These are phyloP conservation scores for Aphanomyces cochlioides DNA, from an alignment of 352 stramenopile species.

Conservation along the genomic window DNA sequence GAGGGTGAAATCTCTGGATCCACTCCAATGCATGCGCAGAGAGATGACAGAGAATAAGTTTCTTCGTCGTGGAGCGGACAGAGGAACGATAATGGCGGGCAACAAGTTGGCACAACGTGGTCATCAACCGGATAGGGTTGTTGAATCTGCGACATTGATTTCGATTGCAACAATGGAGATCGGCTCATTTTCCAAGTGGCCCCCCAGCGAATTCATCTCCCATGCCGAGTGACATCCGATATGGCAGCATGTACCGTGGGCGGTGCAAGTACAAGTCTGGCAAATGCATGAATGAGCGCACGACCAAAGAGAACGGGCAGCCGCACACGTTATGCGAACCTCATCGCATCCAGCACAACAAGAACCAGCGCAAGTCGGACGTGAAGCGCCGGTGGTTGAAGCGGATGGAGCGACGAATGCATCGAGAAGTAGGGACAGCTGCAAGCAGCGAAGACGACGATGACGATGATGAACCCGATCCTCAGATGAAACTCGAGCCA, in stretches of 20 bases:
- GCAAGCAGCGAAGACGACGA: neutral
- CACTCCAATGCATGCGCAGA: too few relatives aligned
- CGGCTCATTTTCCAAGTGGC: too few relatives aligned
- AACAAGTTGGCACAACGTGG: too few relatives aligned
- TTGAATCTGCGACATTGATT: too few relatives aligned
- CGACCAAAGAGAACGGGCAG: constrained; percentile 29
- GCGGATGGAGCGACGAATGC: neutral
- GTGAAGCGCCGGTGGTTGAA: constrained; percentile 27
- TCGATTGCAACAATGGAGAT: too few relatives aligned
- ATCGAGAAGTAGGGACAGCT: neutral
- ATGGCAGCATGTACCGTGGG: constrained; percentile 16
- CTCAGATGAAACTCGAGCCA: neutral
- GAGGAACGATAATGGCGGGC: too few relatives aligned
- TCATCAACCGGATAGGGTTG: too few relatives aligned
- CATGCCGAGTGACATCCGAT: neutral
- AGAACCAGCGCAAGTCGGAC: constrained; percentile 32
- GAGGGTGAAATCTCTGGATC: too few relatives aligned
- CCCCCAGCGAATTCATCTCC: too few relatives aligned
- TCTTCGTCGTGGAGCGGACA: too few relatives aligned
- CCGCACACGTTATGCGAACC: constrained; percentile 31
- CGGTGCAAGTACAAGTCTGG: constrained; percentile 32
- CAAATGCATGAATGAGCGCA: constrained; percentile 28
- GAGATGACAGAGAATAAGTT: too few relatives aligned
- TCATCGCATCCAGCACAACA: constrained; percentile 31
- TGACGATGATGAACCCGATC: neutral